These are phyloP conservation scores for Chamaenerion angustifolium DNA, from an alignment of 345 rosid species.

Conservation along the genomic window DNA sequence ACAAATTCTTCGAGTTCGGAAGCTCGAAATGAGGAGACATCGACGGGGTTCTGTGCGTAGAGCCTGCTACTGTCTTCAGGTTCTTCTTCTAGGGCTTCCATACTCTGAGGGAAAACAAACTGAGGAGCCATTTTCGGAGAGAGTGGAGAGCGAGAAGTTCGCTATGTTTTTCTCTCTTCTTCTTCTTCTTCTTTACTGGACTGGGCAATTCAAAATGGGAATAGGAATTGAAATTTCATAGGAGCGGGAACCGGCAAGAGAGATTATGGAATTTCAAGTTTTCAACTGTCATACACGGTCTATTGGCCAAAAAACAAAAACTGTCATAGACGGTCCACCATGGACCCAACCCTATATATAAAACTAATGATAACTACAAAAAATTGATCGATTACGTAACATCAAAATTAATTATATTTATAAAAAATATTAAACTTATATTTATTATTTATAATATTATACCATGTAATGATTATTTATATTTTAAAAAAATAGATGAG, in stretches of 20 bases:
- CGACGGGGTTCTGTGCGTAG: constrained; percentile 39
- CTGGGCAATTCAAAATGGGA: neutral
- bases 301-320: too few species aligned
- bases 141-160: constrained; percentile 11
- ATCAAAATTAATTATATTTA: too few species aligned
- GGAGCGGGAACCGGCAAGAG: neutral
- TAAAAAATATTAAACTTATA: too few species aligned
- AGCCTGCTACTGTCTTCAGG: constrained; percentile 31
- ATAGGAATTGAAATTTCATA: neutral
- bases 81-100: constrained; percentile 53
- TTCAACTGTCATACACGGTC: too few species aligned
- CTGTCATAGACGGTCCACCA: too few species aligned
- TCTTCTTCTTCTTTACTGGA: constrained; percentile 2
- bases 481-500: too few species aligned
- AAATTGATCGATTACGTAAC: too few species aligned
- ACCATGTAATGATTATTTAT: too few species aligned
- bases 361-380: too few species aligned
- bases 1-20: constrained; percentile 74
- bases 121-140: constrained; percentile 49
- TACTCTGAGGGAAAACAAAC: constrained; percentile 58
- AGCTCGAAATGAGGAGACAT: constrained; percentile 41
- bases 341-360: too few species aligned
- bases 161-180: neutral
- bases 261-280: too few species aligned
- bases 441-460: too few species aligned